phyloP scores from a whole-genome alignment of 1,284 basidiomycete species.

The Microbotryum violaceum region DNA sequence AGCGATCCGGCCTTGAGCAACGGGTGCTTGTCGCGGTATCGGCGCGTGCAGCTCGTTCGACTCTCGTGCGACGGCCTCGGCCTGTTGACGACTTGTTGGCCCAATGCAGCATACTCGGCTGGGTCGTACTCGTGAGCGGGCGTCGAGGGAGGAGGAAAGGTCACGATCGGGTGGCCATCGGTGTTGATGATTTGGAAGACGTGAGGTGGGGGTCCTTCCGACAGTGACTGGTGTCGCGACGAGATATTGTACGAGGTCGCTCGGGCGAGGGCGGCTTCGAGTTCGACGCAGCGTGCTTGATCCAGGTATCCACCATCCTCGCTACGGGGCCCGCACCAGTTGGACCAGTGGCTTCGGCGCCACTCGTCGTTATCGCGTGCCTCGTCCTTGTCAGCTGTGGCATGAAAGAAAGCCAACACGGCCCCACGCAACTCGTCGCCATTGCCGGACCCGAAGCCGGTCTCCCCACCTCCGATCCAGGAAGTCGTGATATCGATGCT shows the following conservation, averaged over 20 bases:
- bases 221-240: neutral
- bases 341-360: constrained; percentile 74
- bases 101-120: constrained; percentile 74
- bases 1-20: constrained; percentile 31
- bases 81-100: constrained; percentile 65
- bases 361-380: constrained; percentile 68
- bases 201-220: constrained; percentile 41
- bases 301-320: constrained; percentile 30
- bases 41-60: constrained; percentile 85
- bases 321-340: constrained; percentile 66
- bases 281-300: constrained; percentile 16
- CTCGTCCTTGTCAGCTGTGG: constrained; percentile 55
- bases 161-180: constrained; percentile 59
- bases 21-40: constrained; percentile 76
- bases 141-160: constrained; percentile 57
- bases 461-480: constrained; percentile 55
- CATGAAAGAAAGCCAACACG: constrained; percentile 91
- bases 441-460: neutral
- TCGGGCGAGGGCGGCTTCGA: constrained; percentile 16
- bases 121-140: constrained; percentile 58
- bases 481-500: constrained; percentile 88
- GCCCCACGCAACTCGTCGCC: constrained; percentile 56
- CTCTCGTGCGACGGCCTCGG: constrained; percentile 52
- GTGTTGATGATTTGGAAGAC: constrained; percentile 72
- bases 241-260: constrained; percentile 10